Evolutionary conservation across 805 yeast species (phyloP), one percentile per base, ranked within the genome.

Genomic region (Candida argentea): DNA sequence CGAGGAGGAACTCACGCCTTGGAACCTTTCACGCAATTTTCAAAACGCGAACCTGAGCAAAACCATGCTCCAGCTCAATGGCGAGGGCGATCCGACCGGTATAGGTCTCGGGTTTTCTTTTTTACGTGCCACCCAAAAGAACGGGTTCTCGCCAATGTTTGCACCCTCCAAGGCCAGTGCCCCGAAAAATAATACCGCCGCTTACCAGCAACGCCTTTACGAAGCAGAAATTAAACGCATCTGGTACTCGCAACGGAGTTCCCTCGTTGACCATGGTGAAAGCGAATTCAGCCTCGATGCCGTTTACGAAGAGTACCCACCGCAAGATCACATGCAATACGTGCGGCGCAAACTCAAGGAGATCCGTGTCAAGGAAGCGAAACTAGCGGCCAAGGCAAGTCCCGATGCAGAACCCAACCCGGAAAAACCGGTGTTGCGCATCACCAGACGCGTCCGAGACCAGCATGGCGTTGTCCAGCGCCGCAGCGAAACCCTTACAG

Each of bases 11-110:
- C 56, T 84, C 28, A 78, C 96, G 1, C 89, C 95, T 0, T 91
- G 98, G 98, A 87, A 84, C 50, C 65, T 79, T n/a, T 76, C 95
- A 0, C 68, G 85, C 35, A 91, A 91, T 52, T 91, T 91, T 46
- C 74, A 87, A 30, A 83, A 76, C 50, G 91, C 97, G 2, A 86
- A 94, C 14, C 97, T 87, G 48, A 94, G 95, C 31, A 87, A 93
- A 44, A 93, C 96, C 0, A 91, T 91, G 96, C 65, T 91, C 24
- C 95, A 86, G 46, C 70, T 91, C 15, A 84, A 84, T 47, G 95
- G 95, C 9, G 87, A 78, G 30, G 97, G 97, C 27, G 97, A 91
- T 50, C 94, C 95, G 2, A 76, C 94, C 0, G 94, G 94, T 14
- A 73, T 82, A 37, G 91, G 94, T 2, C 81, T 84, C 38, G 94